Percentiles rank a stretch among this genome's conserved stretches.
Evolutionary conservation across 2,329 filamentous ascomycete species (phyloP).

Genomic region (Hypoxylon sp.): DNA sequence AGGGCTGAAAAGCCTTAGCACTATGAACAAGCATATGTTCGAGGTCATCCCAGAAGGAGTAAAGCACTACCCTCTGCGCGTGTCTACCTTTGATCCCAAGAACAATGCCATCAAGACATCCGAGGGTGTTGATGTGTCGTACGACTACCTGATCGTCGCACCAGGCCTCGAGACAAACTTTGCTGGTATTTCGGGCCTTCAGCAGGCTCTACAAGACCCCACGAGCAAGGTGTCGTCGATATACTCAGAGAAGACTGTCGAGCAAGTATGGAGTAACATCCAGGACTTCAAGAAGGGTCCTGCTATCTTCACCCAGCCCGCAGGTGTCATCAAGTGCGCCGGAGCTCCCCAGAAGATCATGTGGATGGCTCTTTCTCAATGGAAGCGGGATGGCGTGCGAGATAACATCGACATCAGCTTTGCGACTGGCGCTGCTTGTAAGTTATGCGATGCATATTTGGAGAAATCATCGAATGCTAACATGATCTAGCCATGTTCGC

Average conservation of each 20-base stretch:
- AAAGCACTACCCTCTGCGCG: conserved; percentile 48
- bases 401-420: conserved; percentile 47
- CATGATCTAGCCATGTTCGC: conserved; percentile 48
- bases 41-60: conserved; percentile 47
- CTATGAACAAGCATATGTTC: conserved; percentile 43
- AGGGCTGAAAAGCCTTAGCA: conserved; percentile 45
- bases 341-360: conserved; percentile 52
- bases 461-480: conserved; percentile 23
- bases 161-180: conserved; percentile 51
- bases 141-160: conserved; percentile 50
- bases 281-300: conserved; percentile 48
- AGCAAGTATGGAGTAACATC: conserved; percentile 49
- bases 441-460: conserved; percentile 1
- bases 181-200: conserved; percentile 46
- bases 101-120: conserved; percentile 49
- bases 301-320: conserved; percentile 52
- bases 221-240: conserved; percentile 49
- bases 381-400: conserved; percentile 48
- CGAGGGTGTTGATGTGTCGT: conserved; percentile 48
- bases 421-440: conserved; percentile 47
- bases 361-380: conserved; percentile 52
- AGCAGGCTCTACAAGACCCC: conserved; percentile 47
- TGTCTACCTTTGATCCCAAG: conserved; percentile 48
- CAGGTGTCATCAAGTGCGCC: conserved; percentile 51
- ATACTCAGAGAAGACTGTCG: conserved; percentile 49